These are phyloP conservation scores for Conoideocrella luteorostrata DNA, from an alignment of 2,329 filamentous ascomycete species.

Conservation along the genomic window DNA sequence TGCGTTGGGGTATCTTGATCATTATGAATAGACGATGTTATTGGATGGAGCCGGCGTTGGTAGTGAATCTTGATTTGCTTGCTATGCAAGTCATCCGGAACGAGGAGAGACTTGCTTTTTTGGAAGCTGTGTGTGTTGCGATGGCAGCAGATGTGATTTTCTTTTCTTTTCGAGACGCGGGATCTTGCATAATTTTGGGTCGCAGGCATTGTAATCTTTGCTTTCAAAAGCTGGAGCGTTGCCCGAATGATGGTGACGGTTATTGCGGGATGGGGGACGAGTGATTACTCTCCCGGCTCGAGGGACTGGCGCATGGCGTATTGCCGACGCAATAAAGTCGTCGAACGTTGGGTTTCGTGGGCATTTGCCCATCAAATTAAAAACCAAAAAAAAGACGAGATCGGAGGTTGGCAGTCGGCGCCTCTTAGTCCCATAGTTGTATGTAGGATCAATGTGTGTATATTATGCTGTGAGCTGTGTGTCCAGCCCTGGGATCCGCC, in stretches of 20 bases:
- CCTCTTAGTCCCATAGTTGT: neutral
- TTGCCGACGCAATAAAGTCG: neutral
- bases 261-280: neutral
- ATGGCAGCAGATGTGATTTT: too few relatives aligned
- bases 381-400: neutral
- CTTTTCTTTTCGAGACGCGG: conserved; percentile 2
- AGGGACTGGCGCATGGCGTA: conserved; percentile 4
- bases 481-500: neutral
- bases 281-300: neutral
- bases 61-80: conserved; percentile 4
- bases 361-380: neutral
- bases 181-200: conserved; percentile 4
- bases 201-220: neutral
- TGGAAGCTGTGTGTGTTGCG: too few relatives aligned
- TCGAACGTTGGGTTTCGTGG: neutral
- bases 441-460: conserved; percentile 7
- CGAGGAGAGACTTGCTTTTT: neutral
- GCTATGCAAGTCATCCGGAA: neutral
- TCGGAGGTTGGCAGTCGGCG: neutral
- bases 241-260: neutral
- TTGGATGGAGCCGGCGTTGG: conserved; percentile 13
- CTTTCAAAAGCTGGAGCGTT: neutral
- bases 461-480: neutral
- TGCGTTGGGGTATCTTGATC: conserved; percentile 1
- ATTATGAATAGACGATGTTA: conserved; percentile 12